Evolutionary conservation across 1,139 yeast genomes (phyloP).

Genomic region (Sugiyamaella neomexicana): DNA sequence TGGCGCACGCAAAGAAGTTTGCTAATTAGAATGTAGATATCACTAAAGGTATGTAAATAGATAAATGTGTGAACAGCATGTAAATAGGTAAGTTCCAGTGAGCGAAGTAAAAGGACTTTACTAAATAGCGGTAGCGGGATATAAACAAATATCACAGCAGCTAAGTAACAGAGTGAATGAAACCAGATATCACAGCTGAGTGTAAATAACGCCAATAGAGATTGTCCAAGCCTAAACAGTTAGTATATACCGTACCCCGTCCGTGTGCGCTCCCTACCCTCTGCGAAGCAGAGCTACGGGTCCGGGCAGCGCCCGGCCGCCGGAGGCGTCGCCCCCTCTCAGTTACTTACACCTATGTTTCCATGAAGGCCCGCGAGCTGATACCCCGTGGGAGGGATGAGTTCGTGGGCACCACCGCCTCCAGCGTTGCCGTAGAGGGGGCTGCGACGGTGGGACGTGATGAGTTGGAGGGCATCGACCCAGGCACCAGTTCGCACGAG

Average conservation of each 20-base stretch:
- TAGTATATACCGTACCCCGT: neutral
- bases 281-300: neutral
- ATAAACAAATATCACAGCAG: too few relatives aligned
- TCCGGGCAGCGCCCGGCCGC: conserved; percentile 7
- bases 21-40: conserved; percentile 7
- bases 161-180: too few relatives aligned
- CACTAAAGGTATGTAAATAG: conserved; percentile 11
- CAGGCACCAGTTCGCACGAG: conserved; percentile 76
- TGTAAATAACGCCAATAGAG: conserved; percentile 66
- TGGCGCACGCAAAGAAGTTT: conserved; percentile 33
- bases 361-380: conserved; percentile 70
- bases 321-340: conserved; percentile 9
- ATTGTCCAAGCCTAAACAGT: conserved; percentile 56
- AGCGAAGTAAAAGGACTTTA: too few relatives aligned
- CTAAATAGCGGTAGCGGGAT: too few relatives aligned
- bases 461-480: conserved; percentile 80
- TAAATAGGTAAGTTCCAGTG: neutral
- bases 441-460: conserved; percentile 48
- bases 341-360: conserved; percentile 45
- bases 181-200: conserved; percentile 2
- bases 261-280: too few relatives aligned
- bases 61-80: conserved; percentile 1
- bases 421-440: conserved; percentile 58
- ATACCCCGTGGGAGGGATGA: conserved; percentile 61
- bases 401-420: conserved; percentile 67